phyloP scores from a whole-genome alignment of 371 early-diverging fungal species.

The Chytridiales sp. region DNA sequence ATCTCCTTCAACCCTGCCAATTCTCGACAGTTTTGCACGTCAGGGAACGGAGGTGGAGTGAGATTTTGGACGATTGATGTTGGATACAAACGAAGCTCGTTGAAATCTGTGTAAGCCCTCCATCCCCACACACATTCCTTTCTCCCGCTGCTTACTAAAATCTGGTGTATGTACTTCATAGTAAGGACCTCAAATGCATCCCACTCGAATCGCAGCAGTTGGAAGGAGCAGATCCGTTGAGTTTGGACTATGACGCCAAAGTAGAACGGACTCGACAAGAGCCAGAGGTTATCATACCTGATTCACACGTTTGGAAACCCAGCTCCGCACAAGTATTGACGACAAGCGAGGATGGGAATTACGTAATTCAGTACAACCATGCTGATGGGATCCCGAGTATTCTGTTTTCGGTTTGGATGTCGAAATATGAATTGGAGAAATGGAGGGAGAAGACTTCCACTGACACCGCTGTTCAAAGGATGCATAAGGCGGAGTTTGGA shows the following conservation, averaged over 20 bases:
- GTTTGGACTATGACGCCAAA: no score
- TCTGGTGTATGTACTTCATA: not conserved
- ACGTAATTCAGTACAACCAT: slow-evolving; percentile 31
- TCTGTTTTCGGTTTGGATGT: slow-evolving; percentile 14
- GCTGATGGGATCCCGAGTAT: slow-evolving; percentile 18
- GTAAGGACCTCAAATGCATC: not conserved
- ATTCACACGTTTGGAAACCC: no score
- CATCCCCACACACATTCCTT: not conserved
- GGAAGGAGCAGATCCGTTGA: slow-evolving; percentile 1
- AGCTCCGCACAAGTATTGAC: slow-evolving; percentile 30
- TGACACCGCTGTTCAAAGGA: not conserved
- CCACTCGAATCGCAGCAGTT: slow-evolving; percentile 1
- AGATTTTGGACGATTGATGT: slow-evolving; percentile 46
- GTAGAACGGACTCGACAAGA: no score
- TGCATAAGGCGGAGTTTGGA: slow-evolving; percentile 13
- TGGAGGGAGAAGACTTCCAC: not conserved
- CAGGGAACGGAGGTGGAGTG: slow-evolving; percentile 35
- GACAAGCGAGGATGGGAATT: slow-evolving; percentile 19
- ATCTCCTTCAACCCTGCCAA: slow-evolving; percentile 50
- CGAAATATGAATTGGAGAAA: slow-evolving; percentile 16
- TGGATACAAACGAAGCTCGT: slow-evolving; percentile 32
- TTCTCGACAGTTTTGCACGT: slow-evolving; percentile 40
- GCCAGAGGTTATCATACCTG: no score
- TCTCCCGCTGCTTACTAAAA: not conserved
- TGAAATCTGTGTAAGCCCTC: slow-evolving; percentile 37